Evolutionary conservation across 148 eudicot genomes (phyloP).

Genomic region (Nepenthes gracilis): DNA sequence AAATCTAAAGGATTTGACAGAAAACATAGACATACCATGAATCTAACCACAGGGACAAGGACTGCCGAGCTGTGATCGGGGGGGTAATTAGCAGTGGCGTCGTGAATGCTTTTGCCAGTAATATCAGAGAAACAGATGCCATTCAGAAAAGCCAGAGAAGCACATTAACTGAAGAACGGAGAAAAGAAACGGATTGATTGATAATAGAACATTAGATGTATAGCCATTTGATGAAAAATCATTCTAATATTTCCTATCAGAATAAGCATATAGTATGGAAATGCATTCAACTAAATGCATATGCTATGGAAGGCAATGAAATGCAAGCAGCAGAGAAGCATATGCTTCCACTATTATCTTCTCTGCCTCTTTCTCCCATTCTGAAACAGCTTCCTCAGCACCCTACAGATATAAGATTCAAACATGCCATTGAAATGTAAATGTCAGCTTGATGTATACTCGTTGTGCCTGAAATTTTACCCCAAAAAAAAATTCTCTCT

Average conservation of each 20-base stretch:
- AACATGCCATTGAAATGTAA: neutral
- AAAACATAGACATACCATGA: slow-evolving; percentile 58
- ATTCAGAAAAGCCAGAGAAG: slow-evolving; percentile 1
- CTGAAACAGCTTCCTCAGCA: slow-evolving; percentile 55
- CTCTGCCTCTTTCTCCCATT: slow-evolving; percentile 97
- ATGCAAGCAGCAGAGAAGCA: slow-evolving; percentile 87
- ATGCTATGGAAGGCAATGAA: slow-evolving; percentile 88
- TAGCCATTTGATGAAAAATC: no score
- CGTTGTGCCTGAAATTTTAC: neutral
- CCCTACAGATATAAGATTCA: slow-evolving; percentile 37
- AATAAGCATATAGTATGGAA: neutral
- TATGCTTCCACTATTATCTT: slow-evolving; percentile 96
- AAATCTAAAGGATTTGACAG: no score
- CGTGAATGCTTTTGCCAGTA: slow-evolving; percentile 63
- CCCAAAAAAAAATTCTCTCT: neutral
- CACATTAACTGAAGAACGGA: neutral
- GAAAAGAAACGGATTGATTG: neutral
- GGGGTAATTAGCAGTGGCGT: slow-evolving; percentile 54
- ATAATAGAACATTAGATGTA: no score
- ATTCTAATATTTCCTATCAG: neutral
- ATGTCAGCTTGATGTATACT: neutral
- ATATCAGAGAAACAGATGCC: slow-evolving; percentile 7
- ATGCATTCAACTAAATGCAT: neutral
- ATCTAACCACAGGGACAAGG: slow-evolving; percentile 94
- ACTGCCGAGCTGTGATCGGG: slow-evolving; percentile 57